Evolutionary conservation across 371 early-diverging fungal genomes (phyloP).

Genomic region (Mucor irregularis): DNA sequence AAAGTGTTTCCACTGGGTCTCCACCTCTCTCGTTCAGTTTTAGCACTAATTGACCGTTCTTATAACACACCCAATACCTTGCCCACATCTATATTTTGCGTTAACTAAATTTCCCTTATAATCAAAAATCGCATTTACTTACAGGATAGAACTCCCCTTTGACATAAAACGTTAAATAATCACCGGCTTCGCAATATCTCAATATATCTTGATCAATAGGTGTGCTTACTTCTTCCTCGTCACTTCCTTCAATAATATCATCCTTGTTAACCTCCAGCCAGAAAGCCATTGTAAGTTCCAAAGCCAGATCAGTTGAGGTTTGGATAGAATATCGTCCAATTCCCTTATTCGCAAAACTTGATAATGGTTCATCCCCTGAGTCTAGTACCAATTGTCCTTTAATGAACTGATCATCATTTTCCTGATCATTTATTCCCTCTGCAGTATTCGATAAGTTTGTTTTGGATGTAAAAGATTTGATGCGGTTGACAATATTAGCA

Average conservation of each 20-base stretch:
- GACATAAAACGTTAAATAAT: slow-evolving; percentile 38
- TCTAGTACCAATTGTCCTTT: slow-evolving; percentile 10
- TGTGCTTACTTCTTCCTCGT: not conserved
- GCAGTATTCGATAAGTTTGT: not conserved
- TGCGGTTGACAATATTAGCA: not conserved
- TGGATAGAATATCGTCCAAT: slow-evolving; percentile 16
- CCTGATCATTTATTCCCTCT: not conserved
- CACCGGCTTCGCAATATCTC: slow-evolving; percentile 24
- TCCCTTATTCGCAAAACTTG: slow-evolving; percentile 23
- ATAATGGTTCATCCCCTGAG: slow-evolving; percentile 13
- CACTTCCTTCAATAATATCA: too few relatives aligned
- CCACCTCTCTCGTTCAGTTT: slow-evolving; percentile 18
- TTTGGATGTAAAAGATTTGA: not conserved
- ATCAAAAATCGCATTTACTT: slow-evolving; percentile 8
- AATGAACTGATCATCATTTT: not conserved
- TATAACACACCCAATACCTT: slow-evolving; percentile 19
- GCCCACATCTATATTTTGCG: slow-evolving; percentile 9
- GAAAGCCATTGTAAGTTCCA: slow-evolving; percentile 19
- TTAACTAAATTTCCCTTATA: not conserved
- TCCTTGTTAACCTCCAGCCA: slow-evolving; percentile 12
- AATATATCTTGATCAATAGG: slow-evolving; percentile 16
- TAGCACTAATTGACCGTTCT: slow-evolving; percentile 6
- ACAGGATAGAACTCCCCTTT: slow-evolving; percentile 29
- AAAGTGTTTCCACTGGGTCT: slow-evolving; percentile 9
- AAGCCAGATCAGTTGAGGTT: slow-evolving; percentile 3